These are phyloP conservation scores for Pestalotiopsis sp. DNA, from an alignment of 2,329 filamentous ascomycete genomes.

Conservation along the genomic window DNA sequence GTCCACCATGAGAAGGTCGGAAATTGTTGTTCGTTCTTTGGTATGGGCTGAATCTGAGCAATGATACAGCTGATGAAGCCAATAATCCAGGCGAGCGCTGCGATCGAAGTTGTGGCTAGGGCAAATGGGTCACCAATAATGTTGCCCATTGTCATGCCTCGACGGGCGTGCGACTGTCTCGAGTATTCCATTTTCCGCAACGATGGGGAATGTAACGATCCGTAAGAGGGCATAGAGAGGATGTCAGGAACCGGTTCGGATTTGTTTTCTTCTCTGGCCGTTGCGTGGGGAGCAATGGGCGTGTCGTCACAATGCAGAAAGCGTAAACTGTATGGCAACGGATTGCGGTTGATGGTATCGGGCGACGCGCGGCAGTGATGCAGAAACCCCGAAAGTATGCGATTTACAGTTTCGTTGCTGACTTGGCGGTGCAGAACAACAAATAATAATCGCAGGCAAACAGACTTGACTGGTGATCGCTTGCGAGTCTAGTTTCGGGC, in stretches of 20 bases:
- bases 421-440: not conserved
- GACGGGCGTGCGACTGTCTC: constrained; percentile 56
- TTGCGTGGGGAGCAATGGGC: not conserved
- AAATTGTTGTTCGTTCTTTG: constrained; percentile 52
- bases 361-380: not conserved
- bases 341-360: not conserved
- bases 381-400: not conserved
- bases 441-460: not conserved
- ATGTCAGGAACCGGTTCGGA: not conserved
- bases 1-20: constrained; percentile 95
- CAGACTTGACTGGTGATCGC: not conserved
- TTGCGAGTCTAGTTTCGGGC: not conserved
- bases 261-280: not conserved
- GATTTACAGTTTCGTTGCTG: not conserved
- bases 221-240: constrained; percentile 73
- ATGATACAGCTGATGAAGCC: constrained; percentile 86
- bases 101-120: constrained; percentile 90
- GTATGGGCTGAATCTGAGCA: constrained; percentile 56
- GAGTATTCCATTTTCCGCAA: constrained; percentile 80
- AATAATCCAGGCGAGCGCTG: constrained; percentile 93
- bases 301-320: not conserved
- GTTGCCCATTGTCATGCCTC: constrained; percentile 77
- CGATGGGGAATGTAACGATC: constrained; percentile 73
- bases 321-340: not conserved
- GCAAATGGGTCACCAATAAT: constrained; percentile 97